phyloP scores from a whole-genome alignment of 441 rosid genomes.

The Cnidoscolus chayamansa region DNA sequence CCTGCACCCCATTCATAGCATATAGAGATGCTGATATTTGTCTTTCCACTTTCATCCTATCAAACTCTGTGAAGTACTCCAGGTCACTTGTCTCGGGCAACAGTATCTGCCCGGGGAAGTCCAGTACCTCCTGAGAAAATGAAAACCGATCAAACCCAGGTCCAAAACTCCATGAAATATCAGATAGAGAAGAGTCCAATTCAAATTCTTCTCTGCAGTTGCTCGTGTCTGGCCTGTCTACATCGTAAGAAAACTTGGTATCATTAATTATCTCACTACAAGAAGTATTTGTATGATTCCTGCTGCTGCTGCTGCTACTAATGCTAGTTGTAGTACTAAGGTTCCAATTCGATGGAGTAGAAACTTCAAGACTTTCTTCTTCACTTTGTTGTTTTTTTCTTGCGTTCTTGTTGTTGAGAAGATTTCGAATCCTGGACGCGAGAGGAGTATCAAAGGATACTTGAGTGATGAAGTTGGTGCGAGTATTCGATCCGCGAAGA shows the following conservation, averaged over 20 bases:
- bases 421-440: slow-evolving; percentile 56
- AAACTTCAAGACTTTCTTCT: slow-evolving; percentile 20
- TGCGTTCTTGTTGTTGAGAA: slow-evolving; percentile 50
- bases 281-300: slow-evolving; percentile 22
- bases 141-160: slow-evolving; percentile 45
- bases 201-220: slow-evolving; percentile 34
- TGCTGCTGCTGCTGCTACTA: slow-evolving; percentile 20
- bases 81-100: slow-evolving; percentile 21
- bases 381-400: slow-evolving; percentile 19
- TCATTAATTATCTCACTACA: slow-evolving; percentile 29
- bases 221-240: slow-evolving; percentile 61
- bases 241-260: slow-evolving; percentile 38
- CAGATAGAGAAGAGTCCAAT: slow-evolving; percentile 28
- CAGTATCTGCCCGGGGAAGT: slow-evolving; percentile 34
- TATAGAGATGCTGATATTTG: slow-evolving; percentile 66
- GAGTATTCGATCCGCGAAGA: slow-evolving; percentile 71
- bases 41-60: slow-evolving; percentile 68
- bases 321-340: not conserved
- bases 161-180: slow-evolving; percentile 30
- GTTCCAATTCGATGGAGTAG: slow-evolving; percentile 26
- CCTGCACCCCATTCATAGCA: slow-evolving; percentile 69
- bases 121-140: slow-evolving; percentile 42
- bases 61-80: slow-evolving; percentile 51
- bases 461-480: slow-evolving; percentile 62
- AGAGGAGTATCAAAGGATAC: slow-evolving; percentile 56